Evolutionary conservation across 2,329 filamentous ascomycete species (phyloP).

Genomic region (Fusarium pininemorale): DNA sequence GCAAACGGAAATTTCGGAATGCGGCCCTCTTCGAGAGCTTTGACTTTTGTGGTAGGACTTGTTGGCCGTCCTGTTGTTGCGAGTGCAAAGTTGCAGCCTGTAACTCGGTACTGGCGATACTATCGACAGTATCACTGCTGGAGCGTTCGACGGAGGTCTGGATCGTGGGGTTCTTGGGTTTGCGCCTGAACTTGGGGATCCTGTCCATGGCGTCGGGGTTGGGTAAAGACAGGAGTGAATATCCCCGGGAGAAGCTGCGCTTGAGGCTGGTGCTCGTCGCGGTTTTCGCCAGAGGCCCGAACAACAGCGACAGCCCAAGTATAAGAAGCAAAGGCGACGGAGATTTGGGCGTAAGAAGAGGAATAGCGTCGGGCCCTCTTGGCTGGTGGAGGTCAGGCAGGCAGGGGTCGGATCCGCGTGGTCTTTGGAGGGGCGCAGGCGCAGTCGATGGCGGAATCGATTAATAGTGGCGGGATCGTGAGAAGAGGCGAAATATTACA

Average conservation of each 20-base stretch:
- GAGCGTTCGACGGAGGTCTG: slow-evolving; percentile 52
- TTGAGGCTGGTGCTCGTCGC: slow-evolving; percentile 21
- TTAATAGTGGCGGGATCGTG: slow-evolving; percentile 22
- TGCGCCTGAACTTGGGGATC: slow-evolving; percentile 54
- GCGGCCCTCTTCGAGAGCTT: slow-evolving; percentile 49
- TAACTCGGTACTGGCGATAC: slow-evolving; percentile 40
- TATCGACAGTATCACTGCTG: slow-evolving; percentile 43
- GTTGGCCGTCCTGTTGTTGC: slow-evolving; percentile 30
- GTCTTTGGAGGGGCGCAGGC: slow-evolving; percentile 31
- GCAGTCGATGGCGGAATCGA: slow-evolving; percentile 18
- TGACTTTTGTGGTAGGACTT: slow-evolving; percentile 26
- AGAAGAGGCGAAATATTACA: slow-evolving; percentile 4
- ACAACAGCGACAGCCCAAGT: slow-evolving; percentile 22
- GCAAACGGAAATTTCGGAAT: slow-evolving; percentile 57
- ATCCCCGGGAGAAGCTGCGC: slow-evolving; percentile 21
- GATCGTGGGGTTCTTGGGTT: slow-evolving; percentile 55
- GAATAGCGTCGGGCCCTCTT: slow-evolving; percentile 33
- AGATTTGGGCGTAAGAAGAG: slow-evolving; percentile 34
- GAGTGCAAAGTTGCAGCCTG: slow-evolving; percentile 35
- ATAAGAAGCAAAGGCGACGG: slow-evolving; percentile 20
- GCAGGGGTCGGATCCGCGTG: slow-evolving; percentile 35
- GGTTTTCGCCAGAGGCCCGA: slow-evolving; percentile 10
- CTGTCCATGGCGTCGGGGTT: slow-evolving; percentile 50
- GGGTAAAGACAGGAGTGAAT: slow-evolving; percentile 14
- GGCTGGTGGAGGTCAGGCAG: slow-evolving; percentile 37